Base-by-base conservation (phyloP, 495 filamentous ascomycete species). In the Neurospora hispaniola region DNA sequence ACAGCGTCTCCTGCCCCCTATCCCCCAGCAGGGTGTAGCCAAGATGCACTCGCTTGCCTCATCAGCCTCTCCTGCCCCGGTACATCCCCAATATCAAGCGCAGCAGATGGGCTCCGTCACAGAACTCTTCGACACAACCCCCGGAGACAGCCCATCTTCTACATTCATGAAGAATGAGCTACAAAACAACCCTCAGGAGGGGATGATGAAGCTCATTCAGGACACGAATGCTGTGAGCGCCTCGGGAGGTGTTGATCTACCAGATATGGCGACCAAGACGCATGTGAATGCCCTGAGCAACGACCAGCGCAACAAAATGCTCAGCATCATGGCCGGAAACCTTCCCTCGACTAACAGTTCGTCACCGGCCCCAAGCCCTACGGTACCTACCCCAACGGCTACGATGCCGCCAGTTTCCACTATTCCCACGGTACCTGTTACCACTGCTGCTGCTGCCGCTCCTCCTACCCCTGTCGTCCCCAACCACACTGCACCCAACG, bases 181-280 rank as follows among this genome's bases (percentile, higher is more conserved):
- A 43, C 82, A 84, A 73, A 79, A 77, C 31, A 84, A 85, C 73
- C 85, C 89, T 27, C 87, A 90, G 72, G 88, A 90, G 43, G 90
- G 92, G 73, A 97, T 97, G 83, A 92, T 97, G 89, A 93, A 90
- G 74, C 88, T 95, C 70, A 94, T 96, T 76, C 90, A 94, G 69
- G 90, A 91, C 75, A 88, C 90, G 71, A 95, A 94, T 79, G 90
- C 91, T 44, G 85, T 85, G 46, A 82, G 84, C 72, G 81, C 75
- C 70, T 73, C 81, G 7, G 79, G 81, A 5, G 80, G 78, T 31
- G 84, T 90, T 75, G 90, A 96, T 76, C 91, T 97, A 71, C 88
- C 92, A 7, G 87, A 93, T 71, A 88, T 94, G 31, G 88, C 96
- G n/a, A 91, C 77, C 83, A 95, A 84, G 88, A 88, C 74, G 79